Conservation (phyloP, 2,329 filamentous ascomycete genomes). For the Trichophaea hybrida region DNA sequence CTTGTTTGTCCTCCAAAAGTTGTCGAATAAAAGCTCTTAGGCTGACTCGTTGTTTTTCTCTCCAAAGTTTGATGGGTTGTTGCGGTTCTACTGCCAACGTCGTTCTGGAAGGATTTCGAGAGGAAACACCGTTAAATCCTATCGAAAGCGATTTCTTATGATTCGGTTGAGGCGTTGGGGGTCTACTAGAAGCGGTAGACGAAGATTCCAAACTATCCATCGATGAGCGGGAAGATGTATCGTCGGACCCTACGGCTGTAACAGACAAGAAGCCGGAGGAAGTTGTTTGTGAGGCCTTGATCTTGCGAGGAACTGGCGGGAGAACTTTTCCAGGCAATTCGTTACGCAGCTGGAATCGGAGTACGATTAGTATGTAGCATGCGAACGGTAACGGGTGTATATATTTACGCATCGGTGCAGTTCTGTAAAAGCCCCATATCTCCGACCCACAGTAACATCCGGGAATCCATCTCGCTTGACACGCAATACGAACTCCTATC, state of each 20-base stretch:
- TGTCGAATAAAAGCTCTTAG: slow-evolving; percentile 80
- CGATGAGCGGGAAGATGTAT: slow-evolving; percentile 67
- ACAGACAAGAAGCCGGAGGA: slow-evolving; percentile 42
- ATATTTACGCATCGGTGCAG: slow-evolving; percentile 50
- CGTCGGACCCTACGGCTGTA: slow-evolving; percentile 41
- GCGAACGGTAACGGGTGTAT: not conserved
- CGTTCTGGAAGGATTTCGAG: slow-evolving; percentile 13
- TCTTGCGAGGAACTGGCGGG: slow-evolving; percentile 77
- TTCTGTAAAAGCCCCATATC: slow-evolving; percentile 75
- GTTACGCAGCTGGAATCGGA: slow-evolving; percentile 41
- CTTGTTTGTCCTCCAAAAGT: slow-evolving; percentile 67
- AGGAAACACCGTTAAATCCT: not conserved
- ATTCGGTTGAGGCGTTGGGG: slow-evolving; percentile 20
- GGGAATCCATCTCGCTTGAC: slow-evolving; percentile 63
- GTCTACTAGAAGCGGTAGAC: slow-evolving; percentile 28
- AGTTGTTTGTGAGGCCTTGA: slow-evolving; percentile 58
- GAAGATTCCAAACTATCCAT: slow-evolving; percentile 51
- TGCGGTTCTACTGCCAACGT: slow-evolving; percentile 24
- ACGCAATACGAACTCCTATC: slow-evolving; percentile 72
- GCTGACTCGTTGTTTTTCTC: slow-evolving; percentile 83
- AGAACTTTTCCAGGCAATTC: slow-evolving; percentile 86
- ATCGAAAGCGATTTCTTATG: slow-evolving; percentile 12
- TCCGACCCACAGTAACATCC: slow-evolving; percentile 65
- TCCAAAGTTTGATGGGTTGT: slow-evolving; percentile 48
- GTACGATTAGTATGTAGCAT: not conserved